Conservation (phyloP, 2,329 filamentous ascomycete species). For the Botryosphaeria dothidea region DNA sequence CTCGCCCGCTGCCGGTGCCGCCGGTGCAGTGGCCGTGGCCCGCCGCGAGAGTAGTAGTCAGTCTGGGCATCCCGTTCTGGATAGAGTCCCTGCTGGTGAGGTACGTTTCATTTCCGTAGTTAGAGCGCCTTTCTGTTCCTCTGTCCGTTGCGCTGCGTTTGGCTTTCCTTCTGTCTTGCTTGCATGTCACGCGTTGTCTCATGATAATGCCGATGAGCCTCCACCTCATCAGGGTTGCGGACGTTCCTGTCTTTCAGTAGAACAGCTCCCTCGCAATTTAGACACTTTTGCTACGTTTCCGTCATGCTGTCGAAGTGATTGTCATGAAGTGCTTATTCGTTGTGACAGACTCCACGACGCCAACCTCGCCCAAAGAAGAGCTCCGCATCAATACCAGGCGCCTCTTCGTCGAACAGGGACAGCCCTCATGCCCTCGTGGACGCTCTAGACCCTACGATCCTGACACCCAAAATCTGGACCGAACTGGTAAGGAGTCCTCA, state of each 20-base stretch:
- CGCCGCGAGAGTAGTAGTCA: conserved; percentile 28
- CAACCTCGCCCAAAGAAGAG: conserved; percentile 38
- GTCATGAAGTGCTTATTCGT: conserved; percentile 13
- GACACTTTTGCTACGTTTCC: conserved; percentile 1
- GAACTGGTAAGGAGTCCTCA: conserved; percentile 47
- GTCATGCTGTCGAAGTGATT: conserved; percentile 15
- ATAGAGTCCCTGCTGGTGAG: conserved; percentile 14
- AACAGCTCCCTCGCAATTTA: conserved; percentile 19
- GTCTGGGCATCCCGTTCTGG: conserved; percentile 2
- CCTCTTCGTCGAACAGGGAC: conserved; percentile 45
- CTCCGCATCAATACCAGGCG: conserved; percentile 35
- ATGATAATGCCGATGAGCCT: conserved; percentile 1
- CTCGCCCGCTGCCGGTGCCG: conserved; percentile 45
- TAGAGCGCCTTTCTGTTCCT: not conserved
- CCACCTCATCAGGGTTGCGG: not conserved
- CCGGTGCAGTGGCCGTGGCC: conserved; percentile 29
- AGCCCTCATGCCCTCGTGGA: conserved; percentile 53
- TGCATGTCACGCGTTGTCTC: not conserved
- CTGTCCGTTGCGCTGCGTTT: not conserved
- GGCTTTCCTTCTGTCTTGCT: not conserved
- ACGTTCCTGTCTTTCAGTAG: conserved; percentile 9
- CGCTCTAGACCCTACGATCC: conserved; percentile 60
- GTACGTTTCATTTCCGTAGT: conserved; percentile 16
- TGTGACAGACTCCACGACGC: conserved; percentile 17
- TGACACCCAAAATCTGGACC: conserved; percentile 67